Evolutionary conservation across 352 stramenopile genomes (phyloP), one percentile per base, ranked within the genome.

Genomic region (Phytophthora pinifolia): DNA sequence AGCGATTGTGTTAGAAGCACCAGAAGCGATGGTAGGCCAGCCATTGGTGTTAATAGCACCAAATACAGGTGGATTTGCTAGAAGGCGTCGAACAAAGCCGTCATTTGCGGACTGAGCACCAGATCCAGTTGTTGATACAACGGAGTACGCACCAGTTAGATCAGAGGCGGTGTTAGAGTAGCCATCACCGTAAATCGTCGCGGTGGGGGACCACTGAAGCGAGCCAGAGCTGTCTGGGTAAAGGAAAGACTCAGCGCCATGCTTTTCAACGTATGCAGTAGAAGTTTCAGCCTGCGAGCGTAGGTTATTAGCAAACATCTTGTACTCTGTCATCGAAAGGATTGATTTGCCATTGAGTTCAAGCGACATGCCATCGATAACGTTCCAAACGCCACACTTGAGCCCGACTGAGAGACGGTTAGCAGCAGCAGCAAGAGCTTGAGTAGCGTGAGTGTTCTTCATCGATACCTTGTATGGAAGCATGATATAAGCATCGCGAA

Each of bases 401-500:
- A 25, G 20, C 3, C 20, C 20, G 20, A 25, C 20, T 3, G 30
- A 39, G 17, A 43, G 6, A 25, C 32, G 31, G 25, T 42, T 18
- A 14, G 32, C 45, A 4, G 30, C 44, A 20, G 30, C 15, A 1
- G 30, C 27, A 25, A 25, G 20, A 25, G 20, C 20, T 25, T 25
- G 13, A 29, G 17, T 18, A 22, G 17, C 29, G 22, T 14, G 9
- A 0, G 45, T 25, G 12, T 52, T 43, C 31, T 36, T 43, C 45
- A 42, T 52, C 17, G 45, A 34, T 12, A 52, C 33, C 17, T 42
- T 33, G 32, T 51, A 51, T 13, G 44, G 31, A 9, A 51, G 31
- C 30, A 51, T 51, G 17, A 51, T 31, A 20, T 51, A 51, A n/a
- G 17, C 44, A 51, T 41, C 44, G 1, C 17, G n/a, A 7, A 43